phyloP scores from a whole-genome alignment of 192 early-diverging fungal genomes.

The Haplosporangium gracile region DNA sequence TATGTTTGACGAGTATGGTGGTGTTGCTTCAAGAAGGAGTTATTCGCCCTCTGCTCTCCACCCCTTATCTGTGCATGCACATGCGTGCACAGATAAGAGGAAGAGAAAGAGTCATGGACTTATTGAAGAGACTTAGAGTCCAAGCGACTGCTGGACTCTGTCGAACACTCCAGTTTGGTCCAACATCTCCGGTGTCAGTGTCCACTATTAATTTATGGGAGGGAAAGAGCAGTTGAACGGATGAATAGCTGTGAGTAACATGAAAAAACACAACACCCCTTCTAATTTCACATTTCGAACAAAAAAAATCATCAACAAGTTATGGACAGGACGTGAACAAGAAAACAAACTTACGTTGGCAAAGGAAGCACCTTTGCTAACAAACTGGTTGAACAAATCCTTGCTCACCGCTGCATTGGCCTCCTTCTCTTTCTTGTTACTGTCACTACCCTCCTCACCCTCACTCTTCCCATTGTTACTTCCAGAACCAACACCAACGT shows the following conservation, averaged over 20 bases:
- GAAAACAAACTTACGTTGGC: conserved; percentile 42
- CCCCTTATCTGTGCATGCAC: too few relatives aligned
- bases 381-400: conserved; percentile 34
- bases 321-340: neutral
- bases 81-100: neutral
- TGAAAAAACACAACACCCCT: neutral
- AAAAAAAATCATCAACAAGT: neutral
- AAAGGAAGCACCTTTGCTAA: conserved; percentile 37
- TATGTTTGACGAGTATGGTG: neutral
- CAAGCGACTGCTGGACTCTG: conserved; percentile 12
- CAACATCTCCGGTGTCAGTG: conserved; percentile 25
- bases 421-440: neutral
- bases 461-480: neutral
- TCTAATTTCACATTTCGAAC: neutral
- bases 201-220: conserved; percentile 16
- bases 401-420: neutral
- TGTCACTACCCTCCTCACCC: neutral
- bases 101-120: neutral
- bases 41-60: neutral
- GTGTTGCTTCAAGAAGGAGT: neutral
- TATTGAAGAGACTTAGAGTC: neutral
- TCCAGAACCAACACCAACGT: neutral
- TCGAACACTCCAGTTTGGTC: conserved; percentile 25
- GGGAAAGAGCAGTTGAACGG: neutral
- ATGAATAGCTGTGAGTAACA: conserved; percentile 4